Evolutionary conservation across 2,329 filamentous ascomycete species (phyloP), one percentile per base, ranked within the genome.

Genomic region (Pestalotiopsis fici): DNA sequence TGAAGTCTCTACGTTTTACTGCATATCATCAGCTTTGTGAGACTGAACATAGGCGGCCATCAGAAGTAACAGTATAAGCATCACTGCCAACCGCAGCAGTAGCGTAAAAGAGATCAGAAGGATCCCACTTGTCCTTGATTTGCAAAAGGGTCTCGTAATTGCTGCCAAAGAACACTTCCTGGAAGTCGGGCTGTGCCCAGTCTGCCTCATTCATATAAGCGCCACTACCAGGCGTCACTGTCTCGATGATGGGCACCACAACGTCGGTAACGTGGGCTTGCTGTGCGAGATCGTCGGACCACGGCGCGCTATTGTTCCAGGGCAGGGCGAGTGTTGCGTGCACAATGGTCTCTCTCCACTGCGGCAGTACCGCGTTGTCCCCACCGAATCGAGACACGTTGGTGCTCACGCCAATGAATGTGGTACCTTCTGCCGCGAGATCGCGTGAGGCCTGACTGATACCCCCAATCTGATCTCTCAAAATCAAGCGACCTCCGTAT

Each of bases 111-210:
- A 85, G 28, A 3, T 71, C 72, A 2, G 74, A 25, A 4, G 79
- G 73, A 72, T 84, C 84, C 70, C 80, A 83, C 63, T 75, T 79
- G 23, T 77, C 69, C 77, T 86, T 86, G 35, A 86, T 75, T 0
- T 23, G 59, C 25, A 75, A n/a, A 39, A 82, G 68, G 6, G 68
- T 66, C 1, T 66, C 64, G 64, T 82, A 82, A 61, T 81, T 80
- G 0, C 54, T 68, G 4, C 80, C 81, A 68, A 75, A 82, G 68
- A 81, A 82, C 1, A 67, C 69, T 5, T 76, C 68, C 69, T 79
- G 72, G 70, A 74, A 82, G 56, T 78, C 66, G 0, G 71, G 72
- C 28, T 80, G 73, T 12, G 73, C 71, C 23, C 79, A 81, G 70
- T 82, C 78, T 0, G 77, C 81, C 74, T 85, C 82, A 66, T 83